Evolutionary conservation across 331 rosid genomes (phyloP), one percentile per base, ranked within the genome.

Genomic region (Erythrophleum ivorense): DNA sequence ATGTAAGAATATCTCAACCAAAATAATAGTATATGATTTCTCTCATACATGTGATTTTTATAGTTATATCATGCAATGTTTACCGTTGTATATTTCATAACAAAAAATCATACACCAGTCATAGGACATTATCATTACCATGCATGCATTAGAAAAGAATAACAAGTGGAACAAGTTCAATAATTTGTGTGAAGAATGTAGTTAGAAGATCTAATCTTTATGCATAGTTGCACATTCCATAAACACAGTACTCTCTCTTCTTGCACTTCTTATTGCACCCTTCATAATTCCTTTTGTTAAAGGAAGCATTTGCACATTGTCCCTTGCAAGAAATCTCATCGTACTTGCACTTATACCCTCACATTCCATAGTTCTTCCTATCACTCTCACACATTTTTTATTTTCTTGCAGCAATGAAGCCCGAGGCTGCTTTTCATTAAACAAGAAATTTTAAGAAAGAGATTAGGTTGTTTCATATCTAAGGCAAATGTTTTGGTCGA

Each of bases 151-250:
- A 24, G 46, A 43, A 43, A 43, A 43, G 46, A 43, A 43, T 6
- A 7, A 43, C 46, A 5, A 43, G 46, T 2, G 40, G 40, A 2
- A 43, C 46, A 43, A 43, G 9, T 43, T 43, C 46, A 53, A 57
- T 19, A 65, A 38, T 63, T 33, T 18, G 31, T 38, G 31, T 18
- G 3, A n/a, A 38, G 40, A 7, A 3, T 38, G 18, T 1, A 40
- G 48, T 66, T 38, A 1, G 29, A 59, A 31, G 24, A 40, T 66
- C 13, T 36, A 3, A 3, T 36, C 6, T 15, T 67, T 67, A 41
- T 9, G 73, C 52, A 11, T 85, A 87, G 81, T 84, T 87, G 80
- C 91, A 90, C 88, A 90, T 85, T 43, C 92, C 91, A 70, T 83
- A 90, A 54, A 55, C 84, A 65, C 85, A 87, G 0, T 48, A 54